These are phyloP conservation scores for Isatis tinctoria DNA, from an alignment of 345 rosid species.

Conservation along the genomic window DNA sequence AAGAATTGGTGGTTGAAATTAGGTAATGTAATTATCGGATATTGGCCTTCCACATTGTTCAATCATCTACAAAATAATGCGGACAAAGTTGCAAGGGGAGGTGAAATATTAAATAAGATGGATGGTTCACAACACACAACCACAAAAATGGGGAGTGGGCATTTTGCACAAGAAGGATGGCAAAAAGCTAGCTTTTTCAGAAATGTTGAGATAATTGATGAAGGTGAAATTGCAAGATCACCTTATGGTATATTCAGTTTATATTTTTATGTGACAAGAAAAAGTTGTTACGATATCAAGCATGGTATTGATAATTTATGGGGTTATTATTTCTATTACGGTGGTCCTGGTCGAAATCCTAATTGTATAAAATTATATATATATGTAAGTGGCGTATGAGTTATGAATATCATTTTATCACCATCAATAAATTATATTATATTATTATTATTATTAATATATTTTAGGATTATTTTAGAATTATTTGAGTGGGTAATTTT, in stretches of 20 bases:
- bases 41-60: slow-evolving; percentile 41
- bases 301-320: slow-evolving; percentile 17
- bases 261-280: slow-evolving; percentile 33
- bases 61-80: slow-evolving; percentile 25
- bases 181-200: slow-evolving; percentile 36
- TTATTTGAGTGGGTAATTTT: too few species aligned
- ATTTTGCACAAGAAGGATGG: slow-evolving; percentile 34
- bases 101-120: slow-evolving; percentile 32
- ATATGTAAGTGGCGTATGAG: too few species aligned
- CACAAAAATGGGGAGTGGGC: slow-evolving; percentile 48
- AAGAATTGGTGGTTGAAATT: slow-evolving; percentile 46
- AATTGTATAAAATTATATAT: slow-evolving; percentile 34
- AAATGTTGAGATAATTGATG: slow-evolving; percentile 37
- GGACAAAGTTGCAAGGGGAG: slow-evolving; percentile 34
- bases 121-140: slow-evolving; percentile 18
- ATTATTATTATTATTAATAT: too few species aligned
- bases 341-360: slow-evolving; percentile 49
- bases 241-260: slow-evolving; percentile 29
- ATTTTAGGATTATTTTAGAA: too few species aligned
- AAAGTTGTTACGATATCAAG: slow-evolving; percentile 42
- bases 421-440: too few species aligned
- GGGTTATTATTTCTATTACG: slow-evolving; percentile 44
- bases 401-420: too few species aligned
- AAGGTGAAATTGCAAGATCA: slow-evolving; percentile 27
- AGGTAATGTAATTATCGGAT: slow-evolving; percentile 21